These are phyloP conservation scores for Cryptosporidium viatorum DNA, from an alignment of 169 alveolate genomes.

Conservation along the genomic window DNA sequence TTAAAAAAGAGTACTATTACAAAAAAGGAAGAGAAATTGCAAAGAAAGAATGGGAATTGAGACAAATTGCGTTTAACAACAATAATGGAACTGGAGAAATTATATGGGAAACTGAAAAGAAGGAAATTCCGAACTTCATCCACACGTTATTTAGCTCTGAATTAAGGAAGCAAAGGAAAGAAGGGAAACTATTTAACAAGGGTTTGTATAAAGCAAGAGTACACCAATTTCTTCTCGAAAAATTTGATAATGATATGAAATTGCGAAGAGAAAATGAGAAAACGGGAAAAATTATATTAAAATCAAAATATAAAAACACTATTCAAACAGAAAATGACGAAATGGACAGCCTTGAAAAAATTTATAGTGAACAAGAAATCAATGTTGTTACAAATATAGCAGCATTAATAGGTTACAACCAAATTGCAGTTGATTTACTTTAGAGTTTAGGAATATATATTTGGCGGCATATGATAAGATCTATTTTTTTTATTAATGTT, in stretches of 20 bases:
- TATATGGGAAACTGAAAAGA: conserved; percentile 20
- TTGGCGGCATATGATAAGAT: conserved; percentile 40
- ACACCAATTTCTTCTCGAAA: conserved; percentile 50
- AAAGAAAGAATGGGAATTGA: conserved; percentile 37
- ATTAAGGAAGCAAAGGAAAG: conserved; percentile 31
- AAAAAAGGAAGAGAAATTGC: conserved; percentile 34
- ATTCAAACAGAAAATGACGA: background rate
- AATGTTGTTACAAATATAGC: conserved; percentile 39
- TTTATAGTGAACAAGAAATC: conserved; percentile 40
- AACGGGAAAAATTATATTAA: background rate
- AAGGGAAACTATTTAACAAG: conserved; percentile 35
- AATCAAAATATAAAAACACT: background rate
- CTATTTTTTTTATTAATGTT: conserved; percentile 31
- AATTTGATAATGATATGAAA: conserved; percentile 1
- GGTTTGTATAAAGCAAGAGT: conserved; percentile 68
- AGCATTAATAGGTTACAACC: conserved; percentile 51
- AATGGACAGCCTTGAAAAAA: background rate
- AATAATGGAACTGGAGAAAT: conserved; percentile 13
- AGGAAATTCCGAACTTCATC: conserved; percentile 4
- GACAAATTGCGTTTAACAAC: conserved; percentile 11
- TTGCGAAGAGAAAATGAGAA: conserved; percentile 5
- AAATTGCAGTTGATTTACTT: conserved; percentile 58
- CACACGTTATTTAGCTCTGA: conserved; percentile 24
- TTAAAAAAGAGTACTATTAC: conserved; percentile 34
- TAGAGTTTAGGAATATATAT: background rate